Conservation (phyloP, 768 basidiomycete genomes). For the Agrocybe chaxingu region DNA sequence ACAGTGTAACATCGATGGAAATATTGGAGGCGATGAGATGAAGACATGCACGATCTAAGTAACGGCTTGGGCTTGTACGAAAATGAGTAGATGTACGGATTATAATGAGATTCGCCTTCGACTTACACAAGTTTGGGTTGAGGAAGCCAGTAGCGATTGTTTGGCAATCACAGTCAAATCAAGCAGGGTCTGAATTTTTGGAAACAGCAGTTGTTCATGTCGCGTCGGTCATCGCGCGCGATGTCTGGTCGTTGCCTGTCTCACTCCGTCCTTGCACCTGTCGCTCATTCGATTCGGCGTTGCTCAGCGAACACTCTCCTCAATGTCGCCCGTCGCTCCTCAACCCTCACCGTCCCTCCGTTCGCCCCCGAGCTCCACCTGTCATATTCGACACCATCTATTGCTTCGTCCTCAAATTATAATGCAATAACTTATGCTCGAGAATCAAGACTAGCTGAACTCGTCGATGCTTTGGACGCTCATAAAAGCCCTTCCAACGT, state of each 20-base stretch:
- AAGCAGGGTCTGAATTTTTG: constrained; percentile 6
- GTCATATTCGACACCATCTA: not conserved
- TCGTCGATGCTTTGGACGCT: constrained; percentile 29
- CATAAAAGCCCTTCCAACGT: constrained; percentile 45
- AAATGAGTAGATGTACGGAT: not conserved
- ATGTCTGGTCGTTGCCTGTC: constrained; percentile 22
- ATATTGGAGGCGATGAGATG: constrained; percentile 61
- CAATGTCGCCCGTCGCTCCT: constrained; percentile 13
- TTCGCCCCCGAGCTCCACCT: not conserved
- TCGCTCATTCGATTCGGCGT: constrained; percentile 13
- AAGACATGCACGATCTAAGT: constrained; percentile 5
- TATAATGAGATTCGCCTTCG: not conserved
- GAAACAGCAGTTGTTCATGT: not conserved
- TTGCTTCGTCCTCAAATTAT: constrained; percentile 2
- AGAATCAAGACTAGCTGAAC: constrained; percentile 17
- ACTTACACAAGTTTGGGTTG: not conserved
- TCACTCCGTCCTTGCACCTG: constrained; percentile 14
- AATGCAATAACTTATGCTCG: constrained; percentile 5
- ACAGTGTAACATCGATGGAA: constrained; percentile 96
- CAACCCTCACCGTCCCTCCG: constrained; percentile 4
- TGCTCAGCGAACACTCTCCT: constrained; percentile 1
- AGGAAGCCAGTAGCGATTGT: not conserved
- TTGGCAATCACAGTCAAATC: constrained; percentile 12
- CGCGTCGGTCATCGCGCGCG: constrained; percentile 2
- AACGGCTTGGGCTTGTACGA: not conserved